Conservation (phyloP, 1,284 basidiomycete genomes). For the Marasmius tenuissimus region DNA sequence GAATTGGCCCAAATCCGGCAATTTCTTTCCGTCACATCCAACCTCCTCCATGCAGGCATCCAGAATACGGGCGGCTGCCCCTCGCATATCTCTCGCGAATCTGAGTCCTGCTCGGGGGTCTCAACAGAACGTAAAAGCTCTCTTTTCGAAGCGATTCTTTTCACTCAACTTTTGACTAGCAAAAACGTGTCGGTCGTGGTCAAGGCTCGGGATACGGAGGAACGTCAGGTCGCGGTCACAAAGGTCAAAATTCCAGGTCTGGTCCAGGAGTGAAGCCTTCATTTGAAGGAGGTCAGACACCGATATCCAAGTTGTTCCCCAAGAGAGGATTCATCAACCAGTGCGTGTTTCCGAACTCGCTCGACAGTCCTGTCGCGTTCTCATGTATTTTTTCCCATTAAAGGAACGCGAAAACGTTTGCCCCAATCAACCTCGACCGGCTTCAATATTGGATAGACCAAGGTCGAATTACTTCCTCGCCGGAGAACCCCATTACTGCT, state of each 20-base stretch:
- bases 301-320: conserved; percentile 88
- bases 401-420: conserved; percentile 75
- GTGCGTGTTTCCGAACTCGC: conserved; percentile 47
- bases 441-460: conserved; percentile 91
- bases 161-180: conserved; percentile 41
- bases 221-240: conserved; percentile 91
- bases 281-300: conserved; percentile 97
- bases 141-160: too few relatives aligned
- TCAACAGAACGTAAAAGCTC: conserved; percentile 52
- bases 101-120: conserved; percentile 62
- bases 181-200: conserved; percentile 94
- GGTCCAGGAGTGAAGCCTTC: conserved; percentile 86
- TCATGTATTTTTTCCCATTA: not conserved
- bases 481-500: conserved; percentile 86
- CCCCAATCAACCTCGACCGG: conserved; percentile 84
- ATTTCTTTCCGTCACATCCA: too few relatives aligned
- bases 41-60: conserved; percentile 19
- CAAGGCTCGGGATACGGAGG: conserved; percentile 89
- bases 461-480: conserved; percentile 77
- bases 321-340: conserved; percentile 94
- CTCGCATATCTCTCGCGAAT: conserved; percentile 59
- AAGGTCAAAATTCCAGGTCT: conserved; percentile 92
- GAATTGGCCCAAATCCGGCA: too few relatives aligned
- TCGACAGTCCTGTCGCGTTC: not conserved
- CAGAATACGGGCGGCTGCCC: conserved; percentile 25